phyloP scores from a whole-genome alignment of 129 eudicot species.

The Saposhnikovia divaricata region DNA sequence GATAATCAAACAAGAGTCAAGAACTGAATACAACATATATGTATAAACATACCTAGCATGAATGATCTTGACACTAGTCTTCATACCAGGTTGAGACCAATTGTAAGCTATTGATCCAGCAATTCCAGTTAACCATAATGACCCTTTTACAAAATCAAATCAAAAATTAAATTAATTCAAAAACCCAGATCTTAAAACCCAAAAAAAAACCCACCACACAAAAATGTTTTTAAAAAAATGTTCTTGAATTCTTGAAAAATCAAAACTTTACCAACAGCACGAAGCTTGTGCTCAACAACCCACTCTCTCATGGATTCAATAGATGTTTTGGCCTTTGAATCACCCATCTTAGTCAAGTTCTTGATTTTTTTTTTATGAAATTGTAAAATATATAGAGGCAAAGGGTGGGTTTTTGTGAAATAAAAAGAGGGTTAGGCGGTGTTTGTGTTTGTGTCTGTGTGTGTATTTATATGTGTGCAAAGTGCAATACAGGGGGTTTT shows the following conservation, averaged over 20 bases:
- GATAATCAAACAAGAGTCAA: not conserved
- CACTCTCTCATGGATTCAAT: conserved; percentile 37
- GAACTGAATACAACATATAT: not conserved
- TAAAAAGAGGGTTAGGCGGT: not conserved
- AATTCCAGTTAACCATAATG: conserved; percentile 50
- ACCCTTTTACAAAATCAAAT: conserved; percentile 29
- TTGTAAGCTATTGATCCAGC: conserved; percentile 71
- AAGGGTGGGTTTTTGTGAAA: not conserved
- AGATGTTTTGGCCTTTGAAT: conserved; percentile 30
- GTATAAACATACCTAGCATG: conserved; percentile 50
- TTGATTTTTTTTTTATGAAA: not conserved
- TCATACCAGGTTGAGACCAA: conserved; percentile 66
- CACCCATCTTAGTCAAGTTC: conserved; percentile 19
- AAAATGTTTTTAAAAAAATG: not conserved
- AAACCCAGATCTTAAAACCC: not conserved
- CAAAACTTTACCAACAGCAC: conserved; percentile 44
- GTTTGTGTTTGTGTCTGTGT: not conserved
- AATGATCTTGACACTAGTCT: conserved; percentile 67
- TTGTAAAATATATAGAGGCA: not conserved
- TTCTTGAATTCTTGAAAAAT: not conserved
- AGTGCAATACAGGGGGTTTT: not conserved
- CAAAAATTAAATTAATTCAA: conserved; percentile 2
- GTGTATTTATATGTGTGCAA: not conserved
- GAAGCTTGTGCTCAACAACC: conserved; percentile 60
- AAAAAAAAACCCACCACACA: not conserved